phyloP scores from a whole-genome alignment of 169 alveolate species.

The Amoebophrya sp. region DNA sequence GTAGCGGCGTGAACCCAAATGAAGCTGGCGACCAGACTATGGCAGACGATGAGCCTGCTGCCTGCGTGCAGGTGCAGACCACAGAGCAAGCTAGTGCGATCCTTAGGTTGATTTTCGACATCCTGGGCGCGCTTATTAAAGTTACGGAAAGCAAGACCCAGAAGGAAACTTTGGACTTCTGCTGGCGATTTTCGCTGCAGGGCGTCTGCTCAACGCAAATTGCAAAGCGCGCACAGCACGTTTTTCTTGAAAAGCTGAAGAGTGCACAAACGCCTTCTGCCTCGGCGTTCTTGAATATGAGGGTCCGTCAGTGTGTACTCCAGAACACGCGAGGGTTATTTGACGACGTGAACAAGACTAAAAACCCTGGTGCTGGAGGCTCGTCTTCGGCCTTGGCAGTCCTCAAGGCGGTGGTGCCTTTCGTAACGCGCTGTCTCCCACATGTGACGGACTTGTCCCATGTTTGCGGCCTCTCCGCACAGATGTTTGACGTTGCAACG shows the following conservation, averaged over 20 bases:
- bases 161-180: neutral
- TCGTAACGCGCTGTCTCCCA: neutral
- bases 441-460: neutral
- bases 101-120: neutral
- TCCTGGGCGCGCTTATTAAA: neutral
- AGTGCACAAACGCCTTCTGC: neutral
- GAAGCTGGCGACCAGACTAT: neutral
- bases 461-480: neutral
- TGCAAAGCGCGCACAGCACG: neutral
- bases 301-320: neutral
- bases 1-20: neutral
- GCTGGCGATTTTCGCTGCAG: neutral
- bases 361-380: no score
- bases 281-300: neutral
- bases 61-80: neutral
- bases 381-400: no score
- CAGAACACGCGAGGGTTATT: neutral
- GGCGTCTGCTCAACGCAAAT: neutral
- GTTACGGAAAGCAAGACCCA: neutral
- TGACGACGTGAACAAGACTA: neutral
- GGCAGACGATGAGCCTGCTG: no score
- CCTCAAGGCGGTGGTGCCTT: neutral
- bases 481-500: neutral
- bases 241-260: neutral
- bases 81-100: neutral